phyloP scores from a whole-genome alignment of 306 rosid genomes.

The Quercus agrifolia region DNA sequence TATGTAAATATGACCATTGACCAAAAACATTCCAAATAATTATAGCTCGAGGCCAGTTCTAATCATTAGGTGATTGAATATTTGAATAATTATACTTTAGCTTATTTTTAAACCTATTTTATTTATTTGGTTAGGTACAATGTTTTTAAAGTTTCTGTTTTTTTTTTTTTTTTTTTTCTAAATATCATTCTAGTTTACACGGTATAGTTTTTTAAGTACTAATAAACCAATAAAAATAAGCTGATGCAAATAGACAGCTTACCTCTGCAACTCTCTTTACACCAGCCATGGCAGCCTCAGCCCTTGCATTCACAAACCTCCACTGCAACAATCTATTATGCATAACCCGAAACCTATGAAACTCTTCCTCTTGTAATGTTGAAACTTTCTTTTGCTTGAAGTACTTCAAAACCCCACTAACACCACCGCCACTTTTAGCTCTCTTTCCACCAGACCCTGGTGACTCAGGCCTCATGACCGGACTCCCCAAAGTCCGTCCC shows the following conservation, averaged over 20 bases:
- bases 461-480: conserved; percentile 4
- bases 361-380: conserved; percentile 41
- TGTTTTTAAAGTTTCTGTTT: too few species aligned
- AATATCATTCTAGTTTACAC: too few species aligned
- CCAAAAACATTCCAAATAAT: too few species aligned
- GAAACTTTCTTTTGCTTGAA: conserved; percentile 59
- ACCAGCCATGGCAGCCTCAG: conserved; percentile 31
- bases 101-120: too few species aligned
- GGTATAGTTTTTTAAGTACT: too few species aligned
- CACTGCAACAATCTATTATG: conserved; percentile 61
- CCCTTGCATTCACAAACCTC: conserved; percentile 69
- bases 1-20: too few species aligned
- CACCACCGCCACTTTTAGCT: conserved; percentile 10
- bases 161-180: too few species aligned
- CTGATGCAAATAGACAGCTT: not conserved
- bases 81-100: too few species aligned
- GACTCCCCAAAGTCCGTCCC: conserved; percentile 35
- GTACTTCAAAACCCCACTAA: conserved; percentile 56
- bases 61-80: too few species aligned
- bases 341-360: conserved; percentile 50
- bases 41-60: too few species aligned
- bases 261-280: conserved; percentile 43
- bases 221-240: too few species aligned
- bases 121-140: too few species aligned
- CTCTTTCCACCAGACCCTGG: not conserved